phyloP scores from a whole-genome alignment of 1,284 basidiomycete species.

The Bjerkandera adusta region DNA sequence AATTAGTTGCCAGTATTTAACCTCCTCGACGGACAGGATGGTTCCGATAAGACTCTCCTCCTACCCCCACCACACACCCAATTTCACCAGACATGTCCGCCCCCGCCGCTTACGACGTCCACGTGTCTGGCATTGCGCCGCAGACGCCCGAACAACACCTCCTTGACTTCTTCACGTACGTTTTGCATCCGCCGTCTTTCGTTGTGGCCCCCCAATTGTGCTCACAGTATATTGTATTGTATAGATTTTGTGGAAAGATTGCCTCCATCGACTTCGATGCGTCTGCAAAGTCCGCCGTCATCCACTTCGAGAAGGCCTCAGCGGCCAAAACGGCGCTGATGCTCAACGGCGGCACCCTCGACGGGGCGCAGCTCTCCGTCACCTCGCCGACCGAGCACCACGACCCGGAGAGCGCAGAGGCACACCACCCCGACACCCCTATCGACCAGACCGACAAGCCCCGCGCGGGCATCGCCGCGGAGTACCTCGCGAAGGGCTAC shows the following conservation, averaged over 20 bases:
- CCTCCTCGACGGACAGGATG: not conserved
- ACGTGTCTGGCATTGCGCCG: constrained; percentile 56
- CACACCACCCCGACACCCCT: constrained; percentile 33
- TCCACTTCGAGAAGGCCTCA: constrained; percentile 74
- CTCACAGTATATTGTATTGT: constrained; percentile 10
- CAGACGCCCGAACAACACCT: constrained; percentile 61
- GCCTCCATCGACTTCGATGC: constrained; percentile 53
- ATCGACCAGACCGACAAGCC: constrained; percentile 83
- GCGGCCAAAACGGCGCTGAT: constrained; percentile 82
- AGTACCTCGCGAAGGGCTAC: constrained; percentile 90
- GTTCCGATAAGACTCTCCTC: not conserved
- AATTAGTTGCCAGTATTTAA: not conserved
- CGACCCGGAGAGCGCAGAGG: constrained; percentile 38
- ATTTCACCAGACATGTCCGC: constrained; percentile 2
- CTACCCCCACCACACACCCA: constrained; percentile 3
- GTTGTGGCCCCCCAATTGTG: no score
- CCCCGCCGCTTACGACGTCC: constrained; percentile 23
- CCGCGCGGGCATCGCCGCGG: constrained; percentile 81
- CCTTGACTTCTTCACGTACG: constrained; percentile 76
- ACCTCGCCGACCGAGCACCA: constrained; percentile 60
- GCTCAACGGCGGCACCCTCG: constrained; percentile 74
- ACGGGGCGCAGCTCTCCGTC: constrained; percentile 58
- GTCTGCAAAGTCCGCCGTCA: constrained; percentile 41
- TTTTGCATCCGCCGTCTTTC: constrained; percentile 16
- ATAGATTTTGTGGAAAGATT: constrained; percentile 81